phyloP scores from a whole-genome alignment of 495 filamentous ascomycete genomes.

The Hypoxylon cercidicola region DNA sequence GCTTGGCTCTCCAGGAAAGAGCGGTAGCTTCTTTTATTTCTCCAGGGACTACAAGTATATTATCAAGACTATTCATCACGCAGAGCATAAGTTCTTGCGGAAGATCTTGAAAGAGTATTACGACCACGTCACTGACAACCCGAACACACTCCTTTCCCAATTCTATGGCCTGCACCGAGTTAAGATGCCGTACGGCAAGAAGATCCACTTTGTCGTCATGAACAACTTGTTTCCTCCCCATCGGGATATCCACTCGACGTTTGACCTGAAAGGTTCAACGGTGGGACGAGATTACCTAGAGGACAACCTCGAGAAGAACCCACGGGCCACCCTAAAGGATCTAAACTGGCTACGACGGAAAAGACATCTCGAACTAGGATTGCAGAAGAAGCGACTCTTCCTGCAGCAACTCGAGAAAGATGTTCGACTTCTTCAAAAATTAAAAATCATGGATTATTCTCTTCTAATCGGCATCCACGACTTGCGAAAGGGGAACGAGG shows the following conservation, averaged over 20 bases:
- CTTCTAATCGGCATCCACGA: constrained; percentile 96
- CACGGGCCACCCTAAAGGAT: constrained; percentile 94
- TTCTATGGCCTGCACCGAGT: constrained; percentile 98
- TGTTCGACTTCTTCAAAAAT: constrained; percentile 81
- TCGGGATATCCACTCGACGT: constrained; percentile 95
- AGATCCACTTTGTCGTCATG: constrained; percentile 99
- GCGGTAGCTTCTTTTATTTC: constrained; percentile 99
- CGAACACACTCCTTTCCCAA: constrained; percentile 95
- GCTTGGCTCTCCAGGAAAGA: constrained; percentile 96
- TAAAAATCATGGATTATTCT: constrained; percentile 99
- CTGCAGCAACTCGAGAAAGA: constrained; percentile 88
- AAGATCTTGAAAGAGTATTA: constrained; percentile 95
- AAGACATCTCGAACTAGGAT: constrained; percentile 85
- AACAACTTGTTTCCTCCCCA: constrained; percentile 99
- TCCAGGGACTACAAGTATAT: constrained; percentile 99
- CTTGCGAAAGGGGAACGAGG: constrained; percentile 86
- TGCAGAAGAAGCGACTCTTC: constrained; percentile 85
- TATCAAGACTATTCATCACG: constrained; percentile 99
- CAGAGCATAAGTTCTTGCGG: constrained; percentile 93
- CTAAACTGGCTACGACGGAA: constrained; percentile 94
- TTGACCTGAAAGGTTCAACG: constrained; percentile 97
- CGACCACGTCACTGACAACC: constrained; percentile 89
- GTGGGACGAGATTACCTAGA: constrained; percentile 91
- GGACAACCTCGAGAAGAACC: constrained; percentile 86
- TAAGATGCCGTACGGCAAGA: constrained; percentile 97